Conservation (phyloP, 2,329 filamentous ascomycete species). For the Cryphonectria radicalis region DNA sequence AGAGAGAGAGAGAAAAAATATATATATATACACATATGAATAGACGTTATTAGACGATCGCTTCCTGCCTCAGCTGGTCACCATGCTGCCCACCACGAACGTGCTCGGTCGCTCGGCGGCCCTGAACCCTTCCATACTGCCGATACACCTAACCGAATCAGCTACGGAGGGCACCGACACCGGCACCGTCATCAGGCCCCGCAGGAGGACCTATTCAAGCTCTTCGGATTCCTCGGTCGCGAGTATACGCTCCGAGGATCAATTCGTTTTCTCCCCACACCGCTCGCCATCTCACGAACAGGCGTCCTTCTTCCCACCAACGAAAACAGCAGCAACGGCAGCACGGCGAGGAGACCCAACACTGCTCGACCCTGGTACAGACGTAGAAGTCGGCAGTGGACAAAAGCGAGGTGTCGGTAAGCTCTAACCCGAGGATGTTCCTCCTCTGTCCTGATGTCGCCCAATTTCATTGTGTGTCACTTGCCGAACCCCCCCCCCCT, state of each 20-base stretch:
- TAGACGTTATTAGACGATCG: not conserved
- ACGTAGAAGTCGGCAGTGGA: not conserved
- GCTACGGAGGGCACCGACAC: not conserved
- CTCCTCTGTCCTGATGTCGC: not conserved
- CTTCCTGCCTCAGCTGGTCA: conserved; percentile 9
- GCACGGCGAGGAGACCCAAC: not conserved
- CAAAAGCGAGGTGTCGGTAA: not conserved
- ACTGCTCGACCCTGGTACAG: not conserved
- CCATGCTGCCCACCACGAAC: conserved; percentile 17
- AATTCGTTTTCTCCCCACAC: conserved; percentile 42
- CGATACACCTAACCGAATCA: not conserved
- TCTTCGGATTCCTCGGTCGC: conserved; percentile 48
- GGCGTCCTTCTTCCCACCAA: conserved; percentile 24
- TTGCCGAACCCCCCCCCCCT: no score
- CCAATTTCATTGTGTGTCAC: not conserved
- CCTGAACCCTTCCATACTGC: conserved; percentile 44
- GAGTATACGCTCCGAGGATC: conserved; percentile 39
- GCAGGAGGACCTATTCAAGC: conserved; percentile 43
- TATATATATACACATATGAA: not conserved
- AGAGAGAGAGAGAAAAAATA: not conserved
- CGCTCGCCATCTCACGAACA: conserved; percentile 37
- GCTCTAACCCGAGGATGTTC: not conserved
- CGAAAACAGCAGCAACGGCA: conserved; percentile 2
- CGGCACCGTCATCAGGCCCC: conserved; percentile 1
- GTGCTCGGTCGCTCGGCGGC: conserved; percentile 15